Evolutionary conservation across 164 flowering plant species (phyloP), one percentile per base, ranked within the genome.

Genomic region (Dillenia suffruticosa): DNA sequence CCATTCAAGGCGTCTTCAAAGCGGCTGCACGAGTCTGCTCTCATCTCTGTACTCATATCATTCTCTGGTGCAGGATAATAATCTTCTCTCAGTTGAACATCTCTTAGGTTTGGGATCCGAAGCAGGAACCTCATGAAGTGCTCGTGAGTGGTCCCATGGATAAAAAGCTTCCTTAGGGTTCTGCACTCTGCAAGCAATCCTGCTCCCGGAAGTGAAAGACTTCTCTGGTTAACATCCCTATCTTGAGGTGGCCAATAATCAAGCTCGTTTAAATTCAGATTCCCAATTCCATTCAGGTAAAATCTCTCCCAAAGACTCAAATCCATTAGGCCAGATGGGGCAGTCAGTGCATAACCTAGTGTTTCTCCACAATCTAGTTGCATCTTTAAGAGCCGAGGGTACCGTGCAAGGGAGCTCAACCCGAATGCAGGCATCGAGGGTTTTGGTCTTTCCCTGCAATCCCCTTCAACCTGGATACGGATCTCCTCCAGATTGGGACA

Each of bases 161-260:
- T 85, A 69, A 92, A 85, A 24, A 95, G 91, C 81, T 88, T 95
- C 77, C 97, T 79, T 32, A 95, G 70, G 1, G 85, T 62, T 8
- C 22, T 9, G 58, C 99, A 88, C 50, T 85, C 74, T 2, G 74
- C 71, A 19, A 95, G 80, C 67, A 88, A 65, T 3, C 88, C 99
- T 8, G 80, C 94, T 0, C 84, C 94, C 0, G 97, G 96, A n/a
- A 92, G 88, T 1, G 94, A 79, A 0, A 95, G 72, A 58, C 97
- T 79, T 78, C 99, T 77, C 68, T 85, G 90, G 70, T 92, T 89
- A 9, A 95, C 88, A 49, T 92, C 96, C 74, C 86, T 71, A 69
- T 95, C 99, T 49, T 95, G 99, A 8, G 97, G 97, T 2, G 96
- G 96, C 99, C 99, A 95, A 57, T 95, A 95, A 72, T 95, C 88